A percentile compares a stretch with the other conserved stretches of the same genome.
Conservation (phyloP, 345 rosid species). For the Pistacia atlantica region DNA sequence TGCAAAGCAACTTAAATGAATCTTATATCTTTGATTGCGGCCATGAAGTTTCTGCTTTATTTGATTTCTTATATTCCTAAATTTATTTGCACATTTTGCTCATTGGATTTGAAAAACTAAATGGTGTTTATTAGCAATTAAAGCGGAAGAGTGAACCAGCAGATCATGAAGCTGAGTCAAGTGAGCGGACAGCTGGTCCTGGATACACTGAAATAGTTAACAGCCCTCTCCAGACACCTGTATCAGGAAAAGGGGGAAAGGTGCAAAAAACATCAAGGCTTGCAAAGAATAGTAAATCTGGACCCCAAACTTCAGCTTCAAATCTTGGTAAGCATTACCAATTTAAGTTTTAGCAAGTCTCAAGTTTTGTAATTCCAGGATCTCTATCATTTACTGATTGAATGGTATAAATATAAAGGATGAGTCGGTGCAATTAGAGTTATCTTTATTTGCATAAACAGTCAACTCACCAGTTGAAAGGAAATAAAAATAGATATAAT, state of each 20-base stretch:
- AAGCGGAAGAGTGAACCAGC: slow-evolving; percentile 75
- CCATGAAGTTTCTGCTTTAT: slow-evolving; percentile 6
- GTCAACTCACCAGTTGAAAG: not conserved
- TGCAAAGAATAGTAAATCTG: slow-evolving; percentile 57
- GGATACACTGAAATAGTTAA: slow-evolving; percentile 48
- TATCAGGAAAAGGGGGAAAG: slow-evolving; percentile 75
- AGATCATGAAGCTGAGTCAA: slow-evolving; percentile 56
- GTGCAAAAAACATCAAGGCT: slow-evolving; percentile 64
- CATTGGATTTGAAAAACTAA: slow-evolving; percentile 17
- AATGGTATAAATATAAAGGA: slow-evolving; percentile 4
- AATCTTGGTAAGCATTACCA: slow-evolving; percentile 57
- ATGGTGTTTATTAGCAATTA: slow-evolving; percentile 44
- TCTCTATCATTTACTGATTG: not conserved
- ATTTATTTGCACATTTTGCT: slow-evolving; percentile 14
- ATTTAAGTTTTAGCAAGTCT: slow-evolving; percentile 2
- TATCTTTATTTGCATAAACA: slow-evolving; percentile 16
- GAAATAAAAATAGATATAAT: slow-evolving; percentile 15
- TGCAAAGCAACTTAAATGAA: not conserved
- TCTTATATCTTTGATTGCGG: slow-evolving; percentile 2
- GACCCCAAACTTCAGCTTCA: slow-evolving; percentile 57
- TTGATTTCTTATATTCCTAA: slow-evolving; percentile 3
- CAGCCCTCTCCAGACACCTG: slow-evolving; percentile 72
- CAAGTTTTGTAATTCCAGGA: slow-evolving; percentile 3
- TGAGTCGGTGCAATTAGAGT: not conserved
- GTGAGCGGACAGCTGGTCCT: slow-evolving; percentile 50